phyloP scores from a whole-genome alignment of 495 filamentous ascomycete genomes.

The Neurospora discreta region DNA sequence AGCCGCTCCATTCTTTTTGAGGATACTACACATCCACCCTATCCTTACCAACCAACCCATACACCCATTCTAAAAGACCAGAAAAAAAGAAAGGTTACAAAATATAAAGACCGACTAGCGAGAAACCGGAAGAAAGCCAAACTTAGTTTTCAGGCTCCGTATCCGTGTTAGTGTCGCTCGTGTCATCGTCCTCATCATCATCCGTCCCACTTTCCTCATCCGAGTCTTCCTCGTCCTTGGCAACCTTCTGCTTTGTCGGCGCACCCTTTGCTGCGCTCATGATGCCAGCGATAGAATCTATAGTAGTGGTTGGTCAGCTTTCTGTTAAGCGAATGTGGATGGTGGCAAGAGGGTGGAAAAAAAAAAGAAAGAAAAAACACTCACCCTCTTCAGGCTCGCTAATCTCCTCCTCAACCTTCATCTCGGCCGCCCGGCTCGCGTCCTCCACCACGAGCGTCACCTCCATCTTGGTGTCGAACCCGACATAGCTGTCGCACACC shows the following conservation, averaged over 20 bases:
- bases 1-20: not conserved
- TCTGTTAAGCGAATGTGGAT: not conserved
- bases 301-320: conserved; percentile 18
- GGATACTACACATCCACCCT: not conserved
- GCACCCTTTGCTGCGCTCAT: conserved; percentile 76
- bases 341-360: not conserved
- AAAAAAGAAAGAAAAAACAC: no score
- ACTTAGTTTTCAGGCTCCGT: conserved; percentile 49
- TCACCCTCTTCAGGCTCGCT: conserved; percentile 96
- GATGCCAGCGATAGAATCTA: conserved; percentile 89
- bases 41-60: not conserved
- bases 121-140: not conserved
- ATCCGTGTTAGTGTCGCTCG: conserved; percentile 71
- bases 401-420: conserved; percentile 83
- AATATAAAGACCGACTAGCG: conserved; percentile 1
- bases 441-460: conserved; percentile 87
- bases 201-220: conserved; percentile 85
- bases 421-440: conserved; percentile 65
- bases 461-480: conserved; percentile 80
- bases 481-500: conserved; percentile 87
- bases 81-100: not conserved
- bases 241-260: conserved; percentile 40
- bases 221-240: conserved; percentile 45
- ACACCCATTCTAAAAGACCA: not conserved
- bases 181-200: conserved; percentile 64